A percentile compares a stretch with the other conserved stretches of the same genome.
phyloP scores from a whole-genome alignment of 805 yeast genomes.

The Candida montana region DNA sequence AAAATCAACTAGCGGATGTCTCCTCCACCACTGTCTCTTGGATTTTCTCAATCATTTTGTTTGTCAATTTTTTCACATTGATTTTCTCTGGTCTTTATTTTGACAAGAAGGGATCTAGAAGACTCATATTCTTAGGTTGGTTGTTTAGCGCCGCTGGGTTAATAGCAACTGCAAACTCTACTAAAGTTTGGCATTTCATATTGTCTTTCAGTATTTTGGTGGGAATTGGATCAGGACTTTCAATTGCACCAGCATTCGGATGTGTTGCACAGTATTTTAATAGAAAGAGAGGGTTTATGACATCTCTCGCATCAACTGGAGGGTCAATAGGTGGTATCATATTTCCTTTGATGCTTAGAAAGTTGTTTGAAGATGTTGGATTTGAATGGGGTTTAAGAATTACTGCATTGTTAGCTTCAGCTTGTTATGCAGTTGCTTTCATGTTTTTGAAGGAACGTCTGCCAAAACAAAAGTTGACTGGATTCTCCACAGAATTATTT shows the following conservation, averaged over 20 bases:
- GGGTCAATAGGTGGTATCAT: constrained; percentile 51
- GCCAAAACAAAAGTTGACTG: constrained; percentile 24
- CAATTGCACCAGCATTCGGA: constrained; percentile 53
- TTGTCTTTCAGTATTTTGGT: constrained; percentile 47
- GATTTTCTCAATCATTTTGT: constrained; percentile 56
- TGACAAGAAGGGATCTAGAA: constrained; percentile 46
- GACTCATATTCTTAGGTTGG: constrained; percentile 38
- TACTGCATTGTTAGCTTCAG: constrained; percentile 40
- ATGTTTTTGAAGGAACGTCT: constrained; percentile 38
- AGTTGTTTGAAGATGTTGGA: constrained; percentile 40
- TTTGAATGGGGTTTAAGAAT: constrained; percentile 54
- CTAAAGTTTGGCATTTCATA: constrained; percentile 54
- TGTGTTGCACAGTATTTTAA: constrained; percentile 62
- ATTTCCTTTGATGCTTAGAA: constrained; percentile 48
- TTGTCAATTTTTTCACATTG: constrained; percentile 43
- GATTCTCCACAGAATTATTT: too few species aligned
- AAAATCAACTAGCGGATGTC: constrained; percentile 44
- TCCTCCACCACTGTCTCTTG: constrained; percentile 50
- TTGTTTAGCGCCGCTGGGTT: constrained; percentile 41
- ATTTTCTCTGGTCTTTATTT: constrained; percentile 53
- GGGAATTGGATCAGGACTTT: constrained; percentile 54
- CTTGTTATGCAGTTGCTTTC: constrained; percentile 29
- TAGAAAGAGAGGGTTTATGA: constrained; percentile 49
- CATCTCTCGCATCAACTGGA: constrained; percentile 43
- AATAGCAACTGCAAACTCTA: constrained; percentile 47